A percentile compares a stretch with the other conserved stretches of the same genome.
phyloP scores from a whole-genome alignment of 179 eudicot species.

The Sideroxylon spinosum region DNA sequence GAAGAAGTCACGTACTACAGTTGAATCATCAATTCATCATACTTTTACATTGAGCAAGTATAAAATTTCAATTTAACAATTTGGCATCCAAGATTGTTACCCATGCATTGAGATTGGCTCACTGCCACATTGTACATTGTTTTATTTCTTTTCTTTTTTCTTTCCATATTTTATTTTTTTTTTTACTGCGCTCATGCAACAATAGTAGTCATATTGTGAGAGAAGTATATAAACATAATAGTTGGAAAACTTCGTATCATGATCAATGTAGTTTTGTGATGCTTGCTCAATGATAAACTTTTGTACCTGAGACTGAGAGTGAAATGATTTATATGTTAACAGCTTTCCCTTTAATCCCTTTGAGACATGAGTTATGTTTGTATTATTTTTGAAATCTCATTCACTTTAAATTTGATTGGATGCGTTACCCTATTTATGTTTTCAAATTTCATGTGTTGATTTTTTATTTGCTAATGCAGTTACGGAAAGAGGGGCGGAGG shows the following conservation, averaged over 20 bases:
- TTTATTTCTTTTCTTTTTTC: too few species aligned
- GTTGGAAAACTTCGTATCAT: background rate
- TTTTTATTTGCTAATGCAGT: constrained; percentile 33
- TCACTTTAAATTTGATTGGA: background rate
- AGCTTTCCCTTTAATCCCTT: background rate
- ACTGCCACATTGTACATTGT: background rate
- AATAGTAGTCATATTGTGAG: background rate
- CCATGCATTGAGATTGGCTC: background rate
- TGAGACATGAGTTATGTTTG: background rate
- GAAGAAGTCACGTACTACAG: background rate
- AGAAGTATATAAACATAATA: background rate
- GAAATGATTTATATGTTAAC: background rate
- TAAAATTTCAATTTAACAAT: constrained; percentile 3
- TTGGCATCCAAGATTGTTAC: constrained; percentile 1
- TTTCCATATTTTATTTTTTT: background rate
- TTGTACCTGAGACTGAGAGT: background rate
- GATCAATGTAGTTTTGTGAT: background rate
- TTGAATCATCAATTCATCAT: background rate
- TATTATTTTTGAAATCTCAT: background rate
- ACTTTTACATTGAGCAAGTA: background rate
- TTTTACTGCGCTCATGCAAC: background rate
- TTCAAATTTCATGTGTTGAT: background rate
- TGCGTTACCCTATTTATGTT: background rate
- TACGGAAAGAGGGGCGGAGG: constrained; percentile 92
- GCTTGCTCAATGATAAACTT: background rate